These are phyloP conservation scores for Fusarium bulbicola DNA, from an alignment of 2,329 filamentous ascomycete species.

Conservation along the genomic window DNA sequence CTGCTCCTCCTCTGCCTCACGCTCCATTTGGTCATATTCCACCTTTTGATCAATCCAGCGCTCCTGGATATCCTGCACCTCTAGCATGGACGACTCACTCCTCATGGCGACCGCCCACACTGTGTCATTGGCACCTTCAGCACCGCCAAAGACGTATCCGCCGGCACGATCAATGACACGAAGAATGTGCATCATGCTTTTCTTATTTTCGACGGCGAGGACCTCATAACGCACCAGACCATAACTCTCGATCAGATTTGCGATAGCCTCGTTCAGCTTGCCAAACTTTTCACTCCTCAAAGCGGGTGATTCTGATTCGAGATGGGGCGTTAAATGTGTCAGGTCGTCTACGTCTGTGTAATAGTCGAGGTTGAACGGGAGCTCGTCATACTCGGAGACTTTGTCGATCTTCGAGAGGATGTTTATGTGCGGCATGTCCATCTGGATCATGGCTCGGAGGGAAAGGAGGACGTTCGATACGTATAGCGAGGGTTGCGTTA, in stretches of 20 bases:
- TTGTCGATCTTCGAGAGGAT: slow-evolving; percentile 99
- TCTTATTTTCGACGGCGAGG: slow-evolving; percentile 94
- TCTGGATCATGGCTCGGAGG: slow-evolving; percentile 95
- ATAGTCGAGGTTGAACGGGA: slow-evolving; percentile 95
- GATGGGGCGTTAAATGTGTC: slow-evolving; percentile 79
- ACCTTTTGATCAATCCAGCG: slow-evolving; percentile 93
- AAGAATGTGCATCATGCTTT: slow-evolving; percentile 92
- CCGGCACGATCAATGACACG: slow-evolving; percentile 90
- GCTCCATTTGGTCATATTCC: slow-evolving; percentile 84
- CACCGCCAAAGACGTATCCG: slow-evolving; percentile 90
- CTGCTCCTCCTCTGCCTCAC: slow-evolving; percentile 78
- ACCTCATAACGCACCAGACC: slow-evolving; percentile 92
- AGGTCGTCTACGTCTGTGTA: slow-evolving; percentile 98
- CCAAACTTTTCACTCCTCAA: slow-evolving; percentile 79
- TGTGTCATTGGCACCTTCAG: slow-evolving; percentile 92
- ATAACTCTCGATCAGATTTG: slow-evolving; percentile 88
- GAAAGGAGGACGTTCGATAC: slow-evolving; percentile 93
- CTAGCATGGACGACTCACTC: slow-evolving; percentile 76
- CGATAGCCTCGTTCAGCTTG: slow-evolving; percentile 85
- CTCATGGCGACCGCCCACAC: slow-evolving; percentile 98
- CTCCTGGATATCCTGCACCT: slow-evolving; percentile 91
- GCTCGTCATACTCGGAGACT: slow-evolving; percentile 80
- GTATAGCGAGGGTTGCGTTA: slow-evolving; percentile 93
- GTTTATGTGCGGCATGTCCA: slow-evolving; percentile 96
- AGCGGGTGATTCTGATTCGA: slow-evolving; percentile 80